Evolutionary conservation across 2,329 filamentous ascomycete genomes (phyloP), one percentile per base, ranked within the genome.

Genomic region (Zelopaecilomyces penicillatus): DNA sequence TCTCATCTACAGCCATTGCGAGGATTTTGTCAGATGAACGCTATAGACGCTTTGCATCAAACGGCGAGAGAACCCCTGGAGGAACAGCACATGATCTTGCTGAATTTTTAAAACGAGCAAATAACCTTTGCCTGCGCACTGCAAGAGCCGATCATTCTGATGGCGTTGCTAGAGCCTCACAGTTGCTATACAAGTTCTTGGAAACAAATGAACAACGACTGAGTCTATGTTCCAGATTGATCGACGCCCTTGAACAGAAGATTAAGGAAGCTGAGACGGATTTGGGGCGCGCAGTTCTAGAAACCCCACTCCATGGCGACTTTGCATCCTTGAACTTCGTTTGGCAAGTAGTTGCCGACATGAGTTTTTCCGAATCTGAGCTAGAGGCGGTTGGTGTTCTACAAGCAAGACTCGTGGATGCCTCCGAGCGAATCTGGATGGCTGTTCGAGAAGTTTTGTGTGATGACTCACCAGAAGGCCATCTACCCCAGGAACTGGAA

Each of bases 141-240:
- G 87, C 87, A 26, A 78, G 93, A 49, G 91, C 89, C 9, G 90
- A 97, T 59, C 87, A 95, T 61, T 89, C 90, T 1, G 91, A 98
- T 64, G 91, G 91, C 7, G 82, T 93, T 39, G 91, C 90, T 31
- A 81, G 87, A 43, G 73, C 83, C 3, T 85, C 83, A 49, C 80
- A 85, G 35, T 67, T 95, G 11, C 62, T 88, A 4, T 87, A 82
- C 57, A 69, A 70, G 35, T 78, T 81, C 59, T 68, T 76, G 10
- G 57, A 58, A 12, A 62, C 61, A 2, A 59, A 65, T n/a, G 57
- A 70, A 3, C 60, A 64, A 8, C 71, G 68, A 8, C 50, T 75
- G 4, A 59, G 56, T 1, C 67, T 90, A 8, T 66, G 89, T 1
- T 66, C 74, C 28, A 64, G 63, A 2, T 68, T 91, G 1, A 60